Percentiles rank a stretch among this genome's conserved stretches.
Conservation (phyloP, 1,284 basidiomycete species). For the Cryptococcus hybrid region DNA sequence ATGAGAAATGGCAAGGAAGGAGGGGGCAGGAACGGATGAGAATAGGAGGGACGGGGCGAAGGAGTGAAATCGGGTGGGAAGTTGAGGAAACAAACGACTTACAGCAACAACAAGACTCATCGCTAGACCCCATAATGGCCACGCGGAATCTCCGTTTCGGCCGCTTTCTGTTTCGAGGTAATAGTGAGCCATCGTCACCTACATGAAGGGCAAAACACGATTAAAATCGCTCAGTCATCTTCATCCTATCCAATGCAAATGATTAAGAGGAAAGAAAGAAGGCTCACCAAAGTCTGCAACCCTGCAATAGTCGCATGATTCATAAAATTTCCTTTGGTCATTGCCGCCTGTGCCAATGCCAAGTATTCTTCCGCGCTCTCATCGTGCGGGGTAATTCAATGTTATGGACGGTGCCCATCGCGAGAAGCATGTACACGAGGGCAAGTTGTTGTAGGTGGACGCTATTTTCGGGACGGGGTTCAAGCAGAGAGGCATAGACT, state of each 20-base stretch:
- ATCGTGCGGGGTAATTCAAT: conserved; percentile 40
- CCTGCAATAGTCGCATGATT: conserved; percentile 37
- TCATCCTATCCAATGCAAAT: too few species aligned
- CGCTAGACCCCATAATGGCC: conserved; percentile 41
- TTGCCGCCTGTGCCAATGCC: conserved; percentile 29
- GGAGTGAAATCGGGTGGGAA: too few species aligned
- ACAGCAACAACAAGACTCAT: conserved; percentile 37
- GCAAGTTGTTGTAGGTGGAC: conserved; percentile 34
- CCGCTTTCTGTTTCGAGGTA: conserved; percentile 34
- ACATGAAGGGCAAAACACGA: background rate
- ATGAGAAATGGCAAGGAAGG: too few species aligned
- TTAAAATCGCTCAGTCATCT: background rate
- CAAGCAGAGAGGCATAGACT: conserved; percentile 5
- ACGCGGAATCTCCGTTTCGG: conserved; percentile 35
- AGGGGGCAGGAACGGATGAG: too few species aligned
- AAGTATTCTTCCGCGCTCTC: conserved; percentile 33
- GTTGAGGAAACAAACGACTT: conserved; percentile 1
- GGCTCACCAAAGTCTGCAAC: conserved; percentile 25
- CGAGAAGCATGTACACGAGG: conserved; percentile 35
- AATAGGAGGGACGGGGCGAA: too few species aligned
- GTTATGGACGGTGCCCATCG: conserved; percentile 39
- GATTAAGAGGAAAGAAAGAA: background rate
- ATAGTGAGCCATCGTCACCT: conserved; percentile 29
- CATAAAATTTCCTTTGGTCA: conserved; percentile 38
- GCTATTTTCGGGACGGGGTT: background rate